phyloP scores from a whole-genome alignment of 164 flowering plant genomes.

The Magnolia officinalis region DNA sequence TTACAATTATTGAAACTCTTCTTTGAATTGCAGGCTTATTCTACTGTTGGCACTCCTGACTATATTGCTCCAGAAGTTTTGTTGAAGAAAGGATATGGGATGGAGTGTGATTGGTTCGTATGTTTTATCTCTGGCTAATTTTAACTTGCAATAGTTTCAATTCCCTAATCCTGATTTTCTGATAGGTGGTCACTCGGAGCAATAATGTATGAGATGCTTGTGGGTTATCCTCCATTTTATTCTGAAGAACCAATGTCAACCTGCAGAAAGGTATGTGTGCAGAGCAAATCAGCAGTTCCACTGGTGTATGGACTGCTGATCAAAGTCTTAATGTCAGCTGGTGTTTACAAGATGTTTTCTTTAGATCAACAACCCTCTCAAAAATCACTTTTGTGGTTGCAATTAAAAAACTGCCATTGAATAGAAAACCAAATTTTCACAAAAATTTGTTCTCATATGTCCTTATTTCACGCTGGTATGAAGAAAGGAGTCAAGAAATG shows the following conservation, averaged over 20 bases:
- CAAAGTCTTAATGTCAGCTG: background rate
- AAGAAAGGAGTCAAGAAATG: too few species aligned
- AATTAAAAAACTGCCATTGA: too few species aligned
- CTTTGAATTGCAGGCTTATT: conserved; percentile 30
- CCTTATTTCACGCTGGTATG: too few species aligned
- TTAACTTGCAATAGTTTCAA: background rate
- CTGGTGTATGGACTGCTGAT: background rate
- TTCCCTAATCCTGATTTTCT: conserved; percentile 5
- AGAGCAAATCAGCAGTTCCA: background rate
- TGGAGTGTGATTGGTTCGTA: conserved; percentile 46
- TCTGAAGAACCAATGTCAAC: conserved; percentile 63
- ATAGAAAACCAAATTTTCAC: too few species aligned
- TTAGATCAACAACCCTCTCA: background rate
- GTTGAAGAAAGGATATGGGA: conserved; percentile 43
- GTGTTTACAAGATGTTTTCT: background rate
- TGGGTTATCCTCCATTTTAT: conserved; percentile 63
- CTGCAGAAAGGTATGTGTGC: conserved; percentile 47
- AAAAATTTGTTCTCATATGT: too few species aligned
- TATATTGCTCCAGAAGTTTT: conserved; percentile 41
- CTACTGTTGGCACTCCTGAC: conserved; percentile 45
- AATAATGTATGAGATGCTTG: conserved; percentile 58
- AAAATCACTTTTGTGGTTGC: background rate
- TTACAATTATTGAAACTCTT: background rate
- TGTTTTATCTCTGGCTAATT: background rate
- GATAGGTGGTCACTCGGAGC: conserved; percentile 64